A percentile compares a stretch with the other conserved stretches of the same genome.
These are phyloP conservation scores for Dipsacomyces acuminosporus DNA, from an alignment of 371 early-diverging fungal genomes.

Conservation along the genomic window DNA sequence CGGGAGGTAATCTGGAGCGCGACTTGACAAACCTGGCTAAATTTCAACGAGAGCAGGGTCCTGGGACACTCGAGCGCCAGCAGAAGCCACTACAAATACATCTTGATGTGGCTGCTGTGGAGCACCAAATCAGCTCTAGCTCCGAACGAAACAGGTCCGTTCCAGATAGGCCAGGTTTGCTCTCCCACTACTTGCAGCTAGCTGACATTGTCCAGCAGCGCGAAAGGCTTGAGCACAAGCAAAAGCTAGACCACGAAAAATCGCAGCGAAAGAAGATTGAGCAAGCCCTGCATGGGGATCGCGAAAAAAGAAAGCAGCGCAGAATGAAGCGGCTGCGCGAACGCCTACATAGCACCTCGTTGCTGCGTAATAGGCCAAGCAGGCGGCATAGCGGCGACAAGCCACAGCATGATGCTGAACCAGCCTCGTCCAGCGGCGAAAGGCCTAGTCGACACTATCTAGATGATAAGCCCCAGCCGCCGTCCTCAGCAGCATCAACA, in stretches of 20 bases:
- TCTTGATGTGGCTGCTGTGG: slow-evolving; percentile 19
- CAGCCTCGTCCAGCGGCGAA: no score
- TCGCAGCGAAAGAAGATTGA: slow-evolving; percentile 3
- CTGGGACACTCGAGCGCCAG: background rate
- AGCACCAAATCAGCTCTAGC: slow-evolving; percentile 5
- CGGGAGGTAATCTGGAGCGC: background rate
- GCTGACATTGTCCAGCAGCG: slow-evolving; percentile 21
- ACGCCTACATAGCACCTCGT: background rate
- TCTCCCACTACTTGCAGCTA: slow-evolving; percentile 19
- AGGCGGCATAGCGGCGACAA: background rate
- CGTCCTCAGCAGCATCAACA: no score
- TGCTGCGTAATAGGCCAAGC: background rate
- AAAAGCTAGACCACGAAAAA: slow-evolving; percentile 10
- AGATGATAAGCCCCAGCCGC: no score
- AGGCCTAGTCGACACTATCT: no score
- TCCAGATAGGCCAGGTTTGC: slow-evolving; percentile 2
- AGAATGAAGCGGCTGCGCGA: background rate
- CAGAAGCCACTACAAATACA: slow-evolving; percentile 21
- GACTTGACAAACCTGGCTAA: slow-evolving; percentile 3
- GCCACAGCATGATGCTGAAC: no score
- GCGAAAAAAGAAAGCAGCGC: background rate
- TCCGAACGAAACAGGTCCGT: background rate
- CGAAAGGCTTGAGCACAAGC: slow-evolving; percentile 1
- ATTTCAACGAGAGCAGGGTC: background rate
- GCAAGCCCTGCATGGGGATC: background rate